phyloP scores from a whole-genome alignment of 257 asterid species.

The Phtheirospermum japonicum region DNA sequence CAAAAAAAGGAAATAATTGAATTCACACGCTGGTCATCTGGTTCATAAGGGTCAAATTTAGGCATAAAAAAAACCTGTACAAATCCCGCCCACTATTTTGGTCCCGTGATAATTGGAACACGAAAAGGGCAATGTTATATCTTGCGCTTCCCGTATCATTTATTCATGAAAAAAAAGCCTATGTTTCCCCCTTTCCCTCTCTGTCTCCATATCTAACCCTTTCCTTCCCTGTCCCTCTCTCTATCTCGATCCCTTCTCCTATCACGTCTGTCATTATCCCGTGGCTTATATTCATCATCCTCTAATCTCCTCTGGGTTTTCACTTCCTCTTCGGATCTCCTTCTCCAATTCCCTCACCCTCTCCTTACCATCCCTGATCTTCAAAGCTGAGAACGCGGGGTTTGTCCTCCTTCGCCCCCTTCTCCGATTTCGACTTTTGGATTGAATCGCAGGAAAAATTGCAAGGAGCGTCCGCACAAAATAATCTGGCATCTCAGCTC shows the following conservation, averaged over 20 bases:
- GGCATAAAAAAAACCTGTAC: no score
- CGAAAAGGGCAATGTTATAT: no score
- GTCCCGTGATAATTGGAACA: no score
- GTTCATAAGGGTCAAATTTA: no score
- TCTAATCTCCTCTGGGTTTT: constrained; percentile 32
- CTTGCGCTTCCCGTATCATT: no score
- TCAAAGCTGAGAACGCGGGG: no score
- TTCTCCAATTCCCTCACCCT: constrained; percentile 77
- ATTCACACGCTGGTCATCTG: no score
- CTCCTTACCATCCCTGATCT: no score
- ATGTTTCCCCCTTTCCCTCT: constrained; percentile 27
- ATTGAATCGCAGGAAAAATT: constrained; percentile 72
- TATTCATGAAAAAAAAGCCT: no score
- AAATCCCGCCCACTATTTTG: no score
- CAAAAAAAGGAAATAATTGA: no score
- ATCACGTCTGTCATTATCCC: constrained; percentile 38
- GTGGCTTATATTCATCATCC: constrained; percentile 27
- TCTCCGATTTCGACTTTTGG: constrained; percentile 39
- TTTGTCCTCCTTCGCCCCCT: constrained; percentile 35
- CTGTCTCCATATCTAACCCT: constrained; percentile 31
- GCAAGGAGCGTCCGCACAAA: constrained; percentile 75
- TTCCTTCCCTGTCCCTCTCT: constrained; percentile 32
- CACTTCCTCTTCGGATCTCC: constrained; percentile 73
- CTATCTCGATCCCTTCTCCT: constrained; percentile 31
- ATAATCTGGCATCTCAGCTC: constrained; percentile 89